These are phyloP conservation scores for Aspergillus mulundensis DNA, from an alignment of 495 filamentous ascomycete species.

Conservation along the genomic window DNA sequence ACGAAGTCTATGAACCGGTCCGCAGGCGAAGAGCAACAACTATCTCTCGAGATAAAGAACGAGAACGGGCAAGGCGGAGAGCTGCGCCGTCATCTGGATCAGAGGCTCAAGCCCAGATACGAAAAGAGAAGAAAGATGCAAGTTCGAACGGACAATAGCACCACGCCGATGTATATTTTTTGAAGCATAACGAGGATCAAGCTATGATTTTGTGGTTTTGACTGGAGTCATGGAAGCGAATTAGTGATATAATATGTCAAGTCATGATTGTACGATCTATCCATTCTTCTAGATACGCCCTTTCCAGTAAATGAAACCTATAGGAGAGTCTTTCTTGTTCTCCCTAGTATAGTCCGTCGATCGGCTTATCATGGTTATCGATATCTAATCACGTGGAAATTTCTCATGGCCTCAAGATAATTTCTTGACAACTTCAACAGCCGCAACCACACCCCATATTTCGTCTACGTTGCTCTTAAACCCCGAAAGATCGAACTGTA, in stretches of 20 bases:
- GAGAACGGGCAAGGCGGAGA: slow-evolving; percentile 25
- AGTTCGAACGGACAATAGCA: slow-evolving; percentile 3
- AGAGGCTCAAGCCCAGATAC: slow-evolving; percentile 13
- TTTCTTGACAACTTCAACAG: not conserved
- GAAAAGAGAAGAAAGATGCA: slow-evolving; percentile 14
- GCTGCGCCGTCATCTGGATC: slow-evolving; percentile 22
- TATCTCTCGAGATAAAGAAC: slow-evolving; percentile 34
- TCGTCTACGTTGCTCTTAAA: not conserved
- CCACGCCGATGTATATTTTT: not conserved
- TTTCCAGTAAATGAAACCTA: not conserved
- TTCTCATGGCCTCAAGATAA: too few relatives aligned
- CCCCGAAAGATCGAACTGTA: not conserved
- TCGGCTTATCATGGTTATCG: not conserved
- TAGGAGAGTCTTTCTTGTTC: not conserved
- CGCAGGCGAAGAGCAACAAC: slow-evolving; percentile 47
- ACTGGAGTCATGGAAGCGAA: not conserved
- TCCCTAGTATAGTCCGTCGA: not conserved
- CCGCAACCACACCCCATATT: not conserved
- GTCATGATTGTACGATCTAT: slow-evolving; percentile 3
- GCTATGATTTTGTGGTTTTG: slow-evolving; percentile 2
- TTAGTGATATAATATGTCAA: not conserved
- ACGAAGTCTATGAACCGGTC: slow-evolving; percentile 84
- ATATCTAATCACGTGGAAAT: too few relatives aligned
- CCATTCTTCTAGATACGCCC: not conserved
- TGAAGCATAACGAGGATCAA: not conserved